Conservation (phyloP, 2,329 filamentous ascomycete genomes). For the Lasiodiplodia gonubiensis region DNA sequence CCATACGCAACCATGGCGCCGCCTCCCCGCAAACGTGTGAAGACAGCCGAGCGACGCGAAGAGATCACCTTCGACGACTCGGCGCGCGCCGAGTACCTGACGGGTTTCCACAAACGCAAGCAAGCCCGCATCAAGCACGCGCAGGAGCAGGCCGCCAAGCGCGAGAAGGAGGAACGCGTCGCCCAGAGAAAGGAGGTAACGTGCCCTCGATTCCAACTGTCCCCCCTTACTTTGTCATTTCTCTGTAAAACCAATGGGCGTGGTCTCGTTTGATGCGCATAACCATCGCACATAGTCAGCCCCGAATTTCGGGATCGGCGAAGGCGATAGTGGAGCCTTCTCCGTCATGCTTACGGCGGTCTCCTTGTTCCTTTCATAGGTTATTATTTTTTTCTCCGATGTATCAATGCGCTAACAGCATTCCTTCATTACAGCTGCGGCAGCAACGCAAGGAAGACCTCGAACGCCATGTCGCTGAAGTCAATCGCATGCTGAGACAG, state of each 20-base stretch:
- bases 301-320: not conserved
- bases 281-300: not conserved
- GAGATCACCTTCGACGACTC: slow-evolving; percentile 84
- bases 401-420: not conserved
- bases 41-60: slow-evolving; percentile 63
- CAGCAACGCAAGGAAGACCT: slow-evolving; percentile 83
- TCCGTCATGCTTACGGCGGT: not conserved
- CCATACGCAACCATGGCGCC: slow-evolving; percentile 31
- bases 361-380: not conserved
- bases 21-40: slow-evolving; percentile 40
- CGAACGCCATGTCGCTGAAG: slow-evolving; percentile 78
- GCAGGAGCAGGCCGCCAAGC: slow-evolving; percentile 78
- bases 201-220: not conserved
- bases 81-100: slow-evolving; percentile 85
- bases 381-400: not conserved
- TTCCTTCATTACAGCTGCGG: slow-evolving; percentile 66
- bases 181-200: slow-evolving; percentile 75
- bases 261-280: not conserved
- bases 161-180: slow-evolving; percentile 77
- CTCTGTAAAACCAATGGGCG: not conserved
- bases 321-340: not conserved
- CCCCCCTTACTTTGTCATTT: not conserved
- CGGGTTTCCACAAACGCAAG: slow-evolving; percentile 97
- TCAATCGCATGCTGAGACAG: slow-evolving; percentile 72
- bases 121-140: slow-evolving; percentile 82